These are phyloP conservation scores for Penicillium decumbens DNA, from an alignment of 2,329 filamentous ascomycete genomes.

Conservation along the genomic window DNA sequence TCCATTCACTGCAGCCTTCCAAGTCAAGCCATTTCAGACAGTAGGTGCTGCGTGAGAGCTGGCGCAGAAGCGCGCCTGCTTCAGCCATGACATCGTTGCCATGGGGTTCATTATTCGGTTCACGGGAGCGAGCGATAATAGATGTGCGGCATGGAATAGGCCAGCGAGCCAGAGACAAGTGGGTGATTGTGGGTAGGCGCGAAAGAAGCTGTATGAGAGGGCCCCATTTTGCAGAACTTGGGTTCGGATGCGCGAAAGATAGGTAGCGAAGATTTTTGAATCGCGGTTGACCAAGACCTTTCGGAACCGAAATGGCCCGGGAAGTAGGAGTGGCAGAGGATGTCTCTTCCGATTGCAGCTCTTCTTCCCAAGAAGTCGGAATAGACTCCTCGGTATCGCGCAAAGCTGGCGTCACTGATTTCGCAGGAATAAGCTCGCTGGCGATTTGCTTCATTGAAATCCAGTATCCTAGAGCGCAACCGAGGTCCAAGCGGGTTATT, in stretches of 20 bases:
- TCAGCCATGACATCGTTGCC: slow-evolving; percentile 53
- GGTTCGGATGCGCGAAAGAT: slow-evolving; percentile 52
- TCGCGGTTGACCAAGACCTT: slow-evolving; percentile 28
- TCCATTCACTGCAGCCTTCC: slow-evolving; percentile 56
- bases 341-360: slow-evolving; percentile 15
- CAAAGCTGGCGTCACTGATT: not conserved
- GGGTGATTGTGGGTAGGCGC: slow-evolving; percentile 54
- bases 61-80: slow-evolving; percentile 53
- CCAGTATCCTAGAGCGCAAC: slow-evolving; percentile 46
- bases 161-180: slow-evolving; percentile 61
- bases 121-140: slow-evolving; percentile 45
- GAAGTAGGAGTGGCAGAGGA: not conserved
- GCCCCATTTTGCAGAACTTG: slow-evolving; percentile 49
- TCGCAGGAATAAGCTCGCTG: slow-evolving; percentile 39
- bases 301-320: slow-evolving; percentile 10
- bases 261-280: slow-evolving; percentile 55
- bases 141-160: slow-evolving; percentile 56
- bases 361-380: slow-evolving; percentile 43
- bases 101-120: slow-evolving; percentile 30
- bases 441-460: slow-evolving; percentile 48
- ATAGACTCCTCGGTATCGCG: slow-evolving; percentile 15
- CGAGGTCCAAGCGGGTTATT: slow-evolving; percentile 51
- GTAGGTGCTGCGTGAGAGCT: slow-evolving; percentile 53
- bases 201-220: slow-evolving; percentile 52
- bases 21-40: slow-evolving; percentile 60